phyloP scores from a whole-genome alignment of 345 rosid genomes.

The Salix caprea region DNA sequence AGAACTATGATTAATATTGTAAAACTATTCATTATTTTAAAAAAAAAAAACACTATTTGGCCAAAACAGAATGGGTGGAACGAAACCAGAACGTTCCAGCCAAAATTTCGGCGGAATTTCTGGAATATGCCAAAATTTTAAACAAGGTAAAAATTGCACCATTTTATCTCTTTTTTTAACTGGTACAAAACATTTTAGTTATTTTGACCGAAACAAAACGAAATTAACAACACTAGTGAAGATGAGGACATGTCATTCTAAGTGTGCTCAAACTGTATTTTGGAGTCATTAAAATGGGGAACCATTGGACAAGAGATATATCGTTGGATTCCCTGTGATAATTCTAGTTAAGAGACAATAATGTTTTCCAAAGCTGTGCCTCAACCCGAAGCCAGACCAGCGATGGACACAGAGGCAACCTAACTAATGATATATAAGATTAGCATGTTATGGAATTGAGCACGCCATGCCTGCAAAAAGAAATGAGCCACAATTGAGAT shows the following conservation, averaged over 20 bases:
- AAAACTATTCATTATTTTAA: too few species aligned
- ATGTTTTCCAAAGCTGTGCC: slow-evolving; percentile 3
- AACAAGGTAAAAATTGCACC: too few species aligned
- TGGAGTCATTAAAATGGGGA: not conserved
- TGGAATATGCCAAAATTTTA: too few species aligned
- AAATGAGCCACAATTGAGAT: slow-evolving; percentile 9
- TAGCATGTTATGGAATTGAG: slow-evolving; percentile 2
- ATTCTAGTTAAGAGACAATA: not conserved
- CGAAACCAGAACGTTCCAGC: too few species aligned
- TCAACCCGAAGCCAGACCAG: not conserved
- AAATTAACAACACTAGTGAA: too few species aligned
- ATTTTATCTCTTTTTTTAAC: too few species aligned
- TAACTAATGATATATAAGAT: not conserved
- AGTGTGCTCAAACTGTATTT: not conserved
- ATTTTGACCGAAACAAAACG: too few species aligned
- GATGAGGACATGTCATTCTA: slow-evolving; percentile 17
- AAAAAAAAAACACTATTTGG: too few species aligned
- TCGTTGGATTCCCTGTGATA: slow-evolving; percentile 6
- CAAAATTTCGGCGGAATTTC: too few species aligned
- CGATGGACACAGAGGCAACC: slow-evolving; percentile 11
- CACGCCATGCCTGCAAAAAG: slow-evolving; percentile 24
- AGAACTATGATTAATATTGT: too few species aligned
- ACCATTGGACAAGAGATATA: slow-evolving; percentile 1
- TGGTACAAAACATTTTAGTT: too few species aligned
- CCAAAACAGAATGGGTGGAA: too few species aligned